These are phyloP conservation scores for Colletotrichum australisinense DNA, from an alignment of 2,329 filamentous ascomycete genomes.

Conservation along the genomic window DNA sequence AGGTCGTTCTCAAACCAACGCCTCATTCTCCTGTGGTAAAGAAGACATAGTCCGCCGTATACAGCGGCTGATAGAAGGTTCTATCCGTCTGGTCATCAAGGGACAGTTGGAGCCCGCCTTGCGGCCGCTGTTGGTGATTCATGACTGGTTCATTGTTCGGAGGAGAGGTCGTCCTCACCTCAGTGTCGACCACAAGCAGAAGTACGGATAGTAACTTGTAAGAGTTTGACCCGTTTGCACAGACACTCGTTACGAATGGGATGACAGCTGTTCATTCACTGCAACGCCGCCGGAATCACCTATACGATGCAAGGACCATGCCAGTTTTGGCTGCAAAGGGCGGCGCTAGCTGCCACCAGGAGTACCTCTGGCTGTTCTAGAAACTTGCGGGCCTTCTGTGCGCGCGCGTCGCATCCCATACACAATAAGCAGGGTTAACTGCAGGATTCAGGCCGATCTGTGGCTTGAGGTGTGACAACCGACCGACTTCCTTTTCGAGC, in stretches of 20 bases:
- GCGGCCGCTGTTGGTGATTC: no score
- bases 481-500: conserved; percentile 36
- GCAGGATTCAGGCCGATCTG: conserved; percentile 32
- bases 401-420: not conserved
- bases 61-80: not conserved
- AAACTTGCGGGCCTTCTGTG: conserved; percentile 21
- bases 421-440: conserved; percentile 24
- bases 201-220: not conserved
- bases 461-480: conserved; percentile 20
- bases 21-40: no score
- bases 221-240: not conserved
- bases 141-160: no score
- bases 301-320: not conserved
- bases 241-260: not conserved
- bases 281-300: not conserved
- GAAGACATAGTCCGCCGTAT: not conserved
- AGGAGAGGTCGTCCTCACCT: not conserved
- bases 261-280: not conserved
- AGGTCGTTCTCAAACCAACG: no score
- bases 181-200: not conserved
- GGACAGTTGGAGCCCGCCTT: no score
- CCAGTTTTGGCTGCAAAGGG: conserved; percentile 7
- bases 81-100: not conserved
- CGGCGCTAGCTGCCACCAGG: conserved; percentile 1
- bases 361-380: conserved; percentile 21